Conservation (phyloP, 2,329 filamentous ascomycete genomes). For the Waltergamsia citrina region DNA sequence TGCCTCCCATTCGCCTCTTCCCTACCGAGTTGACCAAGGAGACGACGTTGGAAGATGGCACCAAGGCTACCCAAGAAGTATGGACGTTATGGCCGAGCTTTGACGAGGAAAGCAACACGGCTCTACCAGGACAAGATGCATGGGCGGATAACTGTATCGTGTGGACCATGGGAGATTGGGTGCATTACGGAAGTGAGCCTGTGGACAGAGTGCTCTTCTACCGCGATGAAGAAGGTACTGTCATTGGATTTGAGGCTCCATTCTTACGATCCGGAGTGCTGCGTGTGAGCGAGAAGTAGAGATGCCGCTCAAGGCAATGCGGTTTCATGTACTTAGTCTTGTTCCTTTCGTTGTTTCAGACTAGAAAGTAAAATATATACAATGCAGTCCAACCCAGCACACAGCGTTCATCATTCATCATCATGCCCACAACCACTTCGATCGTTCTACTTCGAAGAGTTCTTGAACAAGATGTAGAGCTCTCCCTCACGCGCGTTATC, state of each 20-base stretch:
- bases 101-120: conserved; percentile 7
- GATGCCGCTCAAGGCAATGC: too few relatives aligned
- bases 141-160: conserved; percentile 14
- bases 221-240: conserved; percentile 11
- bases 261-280: conserved; percentile 19
- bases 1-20: conserved; percentile 13
- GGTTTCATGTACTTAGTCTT: too few relatives aligned
- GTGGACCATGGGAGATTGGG: conserved; percentile 23
- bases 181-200: conserved; percentile 22
- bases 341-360: background rate
- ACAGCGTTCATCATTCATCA: too few relatives aligned
- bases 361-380: background rate
- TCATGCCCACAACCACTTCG: too few relatives aligned
- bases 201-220: conserved; percentile 21
- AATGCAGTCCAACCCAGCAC: too few relatives aligned
- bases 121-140: conserved; percentile 15
- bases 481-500: conserved; percentile 13
- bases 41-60: conserved; percentile 6
- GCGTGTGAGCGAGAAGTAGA: background rate
- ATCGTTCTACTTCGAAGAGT: too few relatives aligned
- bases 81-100: conserved; percentile 19
- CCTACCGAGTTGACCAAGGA: conserved; percentile 11
- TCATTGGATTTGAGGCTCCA: conserved; percentile 20
- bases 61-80: conserved; percentile 8
- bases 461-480: conserved; percentile 9